Conservation (phyloP, 169 alveolate species). For the Eimeria praecox region DNA sequence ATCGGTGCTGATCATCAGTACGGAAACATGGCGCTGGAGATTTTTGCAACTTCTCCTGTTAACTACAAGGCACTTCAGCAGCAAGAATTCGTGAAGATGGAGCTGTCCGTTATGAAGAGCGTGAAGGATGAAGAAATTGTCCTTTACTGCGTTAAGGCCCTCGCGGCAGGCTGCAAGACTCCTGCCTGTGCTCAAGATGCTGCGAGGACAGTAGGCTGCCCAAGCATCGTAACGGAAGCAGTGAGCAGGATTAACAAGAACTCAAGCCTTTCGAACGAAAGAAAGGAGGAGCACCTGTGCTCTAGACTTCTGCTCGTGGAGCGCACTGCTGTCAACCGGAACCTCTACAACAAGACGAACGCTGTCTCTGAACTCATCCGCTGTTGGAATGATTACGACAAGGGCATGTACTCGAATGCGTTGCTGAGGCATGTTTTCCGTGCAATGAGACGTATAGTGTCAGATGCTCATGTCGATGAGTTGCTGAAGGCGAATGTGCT, state of each 20-base stretch:
- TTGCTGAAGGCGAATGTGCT: conserved; percentile 79
- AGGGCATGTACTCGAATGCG: conserved; percentile 73
- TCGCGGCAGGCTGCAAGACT: conserved; percentile 67
- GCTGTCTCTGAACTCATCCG: conserved; percentile 75
- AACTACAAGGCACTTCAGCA: conserved; percentile 78
- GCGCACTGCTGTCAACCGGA: conserved; percentile 81
- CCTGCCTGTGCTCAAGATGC: conserved; percentile 81
- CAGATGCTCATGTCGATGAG: conserved; percentile 81
- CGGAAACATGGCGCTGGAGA: conserved; percentile 81
- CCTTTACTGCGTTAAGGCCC: conserved; percentile 80
- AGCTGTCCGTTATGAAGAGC: conserved; percentile 70
- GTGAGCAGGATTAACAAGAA: conserved; percentile 58
- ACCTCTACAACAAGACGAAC: conserved; percentile 80
- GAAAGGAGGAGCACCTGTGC: conserved; percentile 80
- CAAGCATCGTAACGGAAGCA: conserved; percentile 74
- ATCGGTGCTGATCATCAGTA: conserved; percentile 82
- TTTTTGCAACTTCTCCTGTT: conserved; percentile 65
- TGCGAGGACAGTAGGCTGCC: conserved; percentile 77
- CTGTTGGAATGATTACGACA: conserved; percentile 81
- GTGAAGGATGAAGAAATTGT: conserved; percentile 78
- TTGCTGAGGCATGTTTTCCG: conserved; percentile 81
- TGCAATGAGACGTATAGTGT: conserved; percentile 80
- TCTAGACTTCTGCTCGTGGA: conserved; percentile 74
- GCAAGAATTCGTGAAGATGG: conserved; percentile 80
- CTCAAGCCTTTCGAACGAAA: conserved; percentile 49